phyloP scores from a whole-genome alignment of 192 early-diverging fungal genomes.

The Coemansia biformis region DNA sequence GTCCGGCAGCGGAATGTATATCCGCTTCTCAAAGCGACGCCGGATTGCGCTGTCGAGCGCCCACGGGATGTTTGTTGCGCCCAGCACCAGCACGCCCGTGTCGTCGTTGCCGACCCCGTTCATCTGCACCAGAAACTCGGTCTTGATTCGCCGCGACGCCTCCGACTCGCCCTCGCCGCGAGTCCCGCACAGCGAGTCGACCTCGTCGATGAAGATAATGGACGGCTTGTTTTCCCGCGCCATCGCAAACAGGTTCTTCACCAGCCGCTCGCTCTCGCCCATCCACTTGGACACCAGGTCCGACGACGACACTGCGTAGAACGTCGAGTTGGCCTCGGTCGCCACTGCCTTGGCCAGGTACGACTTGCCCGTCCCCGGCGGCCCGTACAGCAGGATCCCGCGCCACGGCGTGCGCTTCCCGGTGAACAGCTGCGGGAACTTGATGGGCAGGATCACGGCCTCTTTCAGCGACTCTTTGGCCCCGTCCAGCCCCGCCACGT shows the following conservation, averaged over 20 bases:
- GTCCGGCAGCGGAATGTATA: constrained; percentile 97
- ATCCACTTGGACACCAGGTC: constrained; percentile 99
- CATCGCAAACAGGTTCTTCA: constrained; percentile 91
- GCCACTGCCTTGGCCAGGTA: constrained; percentile 97
- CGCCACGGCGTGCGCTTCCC: constrained; percentile 94
- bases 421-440: constrained; percentile 94
- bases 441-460: constrained; percentile 96
- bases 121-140: constrained; percentile 98
- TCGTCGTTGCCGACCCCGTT: constrained; percentile 96
- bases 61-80: constrained; percentile 98
- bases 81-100: constrained; percentile 90
- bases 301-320: constrained; percentile 94
- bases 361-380: constrained; percentile 97
- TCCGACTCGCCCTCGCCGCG: constrained; percentile 98
- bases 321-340: constrained; percentile 93
- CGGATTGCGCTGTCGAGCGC: constrained; percentile 89
- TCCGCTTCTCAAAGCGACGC: constrained; percentile 94
- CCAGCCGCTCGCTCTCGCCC: constrained; percentile 93
- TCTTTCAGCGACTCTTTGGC: constrained; percentile 97
- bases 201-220: constrained; percentile 98
- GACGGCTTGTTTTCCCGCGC: constrained; percentile 89
- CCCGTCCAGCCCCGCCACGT: constrained; percentile 91
- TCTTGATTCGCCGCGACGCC: constrained; percentile 92
- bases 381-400: constrained; percentile 94
- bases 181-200: constrained; percentile 91